Evolutionary conservation across 192 early-diverging fungal species (phyloP).

Genomic region (Podila epigama): DNA sequence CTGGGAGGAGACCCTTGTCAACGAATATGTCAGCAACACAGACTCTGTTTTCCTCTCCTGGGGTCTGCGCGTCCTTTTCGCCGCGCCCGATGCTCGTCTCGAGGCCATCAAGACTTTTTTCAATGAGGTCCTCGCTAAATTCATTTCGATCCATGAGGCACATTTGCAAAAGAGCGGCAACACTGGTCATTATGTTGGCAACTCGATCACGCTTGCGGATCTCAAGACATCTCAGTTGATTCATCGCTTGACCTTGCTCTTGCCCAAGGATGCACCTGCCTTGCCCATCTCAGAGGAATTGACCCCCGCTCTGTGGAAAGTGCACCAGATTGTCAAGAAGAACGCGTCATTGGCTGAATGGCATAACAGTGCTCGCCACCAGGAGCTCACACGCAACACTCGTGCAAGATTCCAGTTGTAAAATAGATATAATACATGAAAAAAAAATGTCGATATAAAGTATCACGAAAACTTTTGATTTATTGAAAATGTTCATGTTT

Average conservation of each 20-base stretch:
- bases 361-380: constrained; percentile 1
- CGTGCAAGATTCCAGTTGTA: not conserved
- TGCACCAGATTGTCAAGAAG: constrained; percentile 1
- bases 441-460: not conserved
- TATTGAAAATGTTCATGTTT: not conserved
- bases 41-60: constrained; percentile 5
- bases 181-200: constrained; percentile 61
- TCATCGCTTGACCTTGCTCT: constrained; percentile 7
- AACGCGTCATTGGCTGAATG: constrained; percentile 4
- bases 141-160: constrained; percentile 49
- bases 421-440: not conserved
- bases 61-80: not conserved
- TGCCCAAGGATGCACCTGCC: constrained; percentile 5
- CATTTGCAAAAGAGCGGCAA: constrained; percentile 56
- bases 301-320: constrained; percentile 17
- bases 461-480: not conserved
- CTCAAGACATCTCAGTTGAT: constrained; percentile 13
- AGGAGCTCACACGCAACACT: not conserved
- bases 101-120: constrained; percentile 11
- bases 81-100: constrained; percentile 9
- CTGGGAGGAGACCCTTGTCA: constrained; percentile 33
- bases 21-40: constrained; percentile 7
- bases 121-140: not conserved
- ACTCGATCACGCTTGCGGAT: constrained; percentile 51
- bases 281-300: constrained; percentile 8